phyloP scores from a whole-genome alignment of 306 rosid species.

The Dryas drummondii region DNA sequence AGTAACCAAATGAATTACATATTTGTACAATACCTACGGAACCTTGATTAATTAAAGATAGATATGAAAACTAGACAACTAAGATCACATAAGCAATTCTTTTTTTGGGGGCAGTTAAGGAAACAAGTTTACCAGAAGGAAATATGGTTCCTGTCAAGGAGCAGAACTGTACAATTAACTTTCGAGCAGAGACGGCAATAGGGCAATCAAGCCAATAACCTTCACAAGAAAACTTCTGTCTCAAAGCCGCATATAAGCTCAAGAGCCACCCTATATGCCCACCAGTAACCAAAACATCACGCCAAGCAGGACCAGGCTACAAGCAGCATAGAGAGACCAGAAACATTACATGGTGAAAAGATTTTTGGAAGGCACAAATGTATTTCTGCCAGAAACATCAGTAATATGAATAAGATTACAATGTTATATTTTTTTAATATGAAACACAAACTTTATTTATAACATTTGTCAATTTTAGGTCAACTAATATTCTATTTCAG shows the following conservation, averaged over 20 bases:
- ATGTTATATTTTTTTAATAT: neutral
- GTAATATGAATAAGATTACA: neutral
- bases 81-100: neutral
- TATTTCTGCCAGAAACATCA: conserved; percentile 1
- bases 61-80: neutral
- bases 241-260: conserved; percentile 73
- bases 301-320: conserved; percentile 96
- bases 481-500: neutral
- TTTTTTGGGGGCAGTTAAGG: neutral
- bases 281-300: conserved; percentile 66
- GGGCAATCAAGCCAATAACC: conserved; percentile 95
- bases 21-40: conserved; percentile 16
- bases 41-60: conserved; percentile 7
- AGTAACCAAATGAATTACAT: conserved; percentile 28
- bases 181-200: conserved; percentile 81
- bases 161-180: conserved; percentile 86
- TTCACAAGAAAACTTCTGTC: conserved; percentile 73
- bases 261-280: conserved; percentile 89
- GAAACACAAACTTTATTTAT: neutral
- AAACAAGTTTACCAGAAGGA: conserved; percentile 62
- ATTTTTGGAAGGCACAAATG: neutral
- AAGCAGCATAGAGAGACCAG: conserved; percentile 32
- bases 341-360: neutral
- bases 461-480: neutral
- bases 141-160: conserved; percentile 80